Conservation (phyloP, 495 filamentous ascomycete genomes). For the Amniculicola lignicola region DNA sequence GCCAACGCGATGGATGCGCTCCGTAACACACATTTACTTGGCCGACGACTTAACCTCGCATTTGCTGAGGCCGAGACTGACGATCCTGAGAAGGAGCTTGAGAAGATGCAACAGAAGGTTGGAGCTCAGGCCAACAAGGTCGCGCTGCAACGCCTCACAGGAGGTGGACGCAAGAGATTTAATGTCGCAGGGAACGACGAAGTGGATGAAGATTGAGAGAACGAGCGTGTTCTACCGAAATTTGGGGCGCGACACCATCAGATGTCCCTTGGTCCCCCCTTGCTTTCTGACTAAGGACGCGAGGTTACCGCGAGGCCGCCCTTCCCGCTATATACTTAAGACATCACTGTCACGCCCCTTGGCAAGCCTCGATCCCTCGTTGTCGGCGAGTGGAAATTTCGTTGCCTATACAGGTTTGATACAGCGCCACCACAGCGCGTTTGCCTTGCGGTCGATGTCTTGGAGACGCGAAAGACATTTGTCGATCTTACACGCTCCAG, state of each 20-base stretch:
- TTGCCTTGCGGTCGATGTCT: slow-evolving; percentile 33
- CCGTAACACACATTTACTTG: slow-evolving; percentile 88
- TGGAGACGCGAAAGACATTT: slow-evolving; percentile 25
- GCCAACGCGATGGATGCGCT: slow-evolving; percentile 89
- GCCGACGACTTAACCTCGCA: slow-evolving; percentile 81
- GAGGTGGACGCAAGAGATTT: slow-evolving; percentile 80
- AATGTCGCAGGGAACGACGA: slow-evolving; percentile 60
- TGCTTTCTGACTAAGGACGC: slow-evolving; percentile 30
- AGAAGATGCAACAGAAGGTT: slow-evolving; percentile 93
- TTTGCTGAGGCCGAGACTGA: slow-evolving; percentile 80
- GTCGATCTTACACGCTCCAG: slow-evolving; percentile 20
- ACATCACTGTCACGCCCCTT: slow-evolving; percentile 21
- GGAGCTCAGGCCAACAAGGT: slow-evolving; percentile 82
- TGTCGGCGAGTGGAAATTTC: slow-evolving; percentile 15
- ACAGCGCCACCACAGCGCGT: slow-evolving; percentile 30
- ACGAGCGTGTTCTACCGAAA: slow-evolving; percentile 20
- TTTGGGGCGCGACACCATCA: slow-evolving; percentile 29
- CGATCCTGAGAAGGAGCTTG: slow-evolving; percentile 92
- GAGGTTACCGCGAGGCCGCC: slow-evolving; percentile 6
- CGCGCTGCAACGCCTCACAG: slow-evolving; percentile 80
- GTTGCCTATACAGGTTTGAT: slow-evolving; percentile 23
- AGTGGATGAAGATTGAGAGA: slow-evolving; percentile 57
- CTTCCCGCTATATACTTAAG: slow-evolving; percentile 21
- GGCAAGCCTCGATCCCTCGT: no score
- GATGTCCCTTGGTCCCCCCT: slow-evolving; percentile 18